These are phyloP conservation scores for Saprolegnia diclina DNA, from an alignment of 352 stramenopile species.

Conservation along the genomic window DNA sequence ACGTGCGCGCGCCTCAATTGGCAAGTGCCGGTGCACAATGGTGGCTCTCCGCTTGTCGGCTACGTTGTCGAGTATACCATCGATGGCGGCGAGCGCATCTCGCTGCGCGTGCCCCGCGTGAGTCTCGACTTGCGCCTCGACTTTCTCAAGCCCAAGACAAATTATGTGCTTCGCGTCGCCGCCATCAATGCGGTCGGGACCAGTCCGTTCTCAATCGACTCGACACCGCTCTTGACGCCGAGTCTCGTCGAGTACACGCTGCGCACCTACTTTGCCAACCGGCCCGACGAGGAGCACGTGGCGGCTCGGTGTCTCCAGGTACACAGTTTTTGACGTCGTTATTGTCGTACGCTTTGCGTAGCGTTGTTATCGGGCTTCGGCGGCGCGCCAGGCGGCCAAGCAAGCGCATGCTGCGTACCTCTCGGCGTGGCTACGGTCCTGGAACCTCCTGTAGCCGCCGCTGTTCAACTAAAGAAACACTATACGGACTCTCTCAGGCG, in stretches of 20 bases:
- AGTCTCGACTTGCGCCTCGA: constrained; percentile 35
- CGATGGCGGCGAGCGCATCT: constrained; percentile 27
- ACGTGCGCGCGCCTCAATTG: constrained; percentile 41
- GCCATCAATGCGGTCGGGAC: constrained; percentile 42
- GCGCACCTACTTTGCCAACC: constrained; percentile 44
- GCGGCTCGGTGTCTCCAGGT: constrained; percentile 42
- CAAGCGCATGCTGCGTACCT: too few relatives aligned
- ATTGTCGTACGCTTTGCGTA: neutral
- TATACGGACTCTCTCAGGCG: too few relatives aligned
- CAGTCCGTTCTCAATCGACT: constrained; percentile 37
- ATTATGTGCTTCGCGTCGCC: constrained; percentile 52
- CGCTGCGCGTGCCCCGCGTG: constrained; percentile 37
- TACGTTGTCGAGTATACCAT: constrained; percentile 56
- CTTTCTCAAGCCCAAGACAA: constrained; percentile 49
- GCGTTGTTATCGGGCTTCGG: neutral
- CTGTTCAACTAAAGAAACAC: too few relatives aligned
- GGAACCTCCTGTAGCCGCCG: too few relatives aligned
- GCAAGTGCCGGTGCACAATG: constrained; percentile 43
- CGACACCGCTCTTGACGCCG: constrained; percentile 37
- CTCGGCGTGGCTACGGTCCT: too few relatives aligned
- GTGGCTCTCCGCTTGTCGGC: constrained; percentile 38
- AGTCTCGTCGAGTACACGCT: constrained; percentile 70
- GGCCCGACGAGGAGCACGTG: constrained; percentile 45
- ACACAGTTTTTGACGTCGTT: neutral
- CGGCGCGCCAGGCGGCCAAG: too few relatives aligned